These are phyloP conservation scores for Acer saccharum DNA, from an alignment of 345 rosid genomes.

Conservation along the genomic window DNA sequence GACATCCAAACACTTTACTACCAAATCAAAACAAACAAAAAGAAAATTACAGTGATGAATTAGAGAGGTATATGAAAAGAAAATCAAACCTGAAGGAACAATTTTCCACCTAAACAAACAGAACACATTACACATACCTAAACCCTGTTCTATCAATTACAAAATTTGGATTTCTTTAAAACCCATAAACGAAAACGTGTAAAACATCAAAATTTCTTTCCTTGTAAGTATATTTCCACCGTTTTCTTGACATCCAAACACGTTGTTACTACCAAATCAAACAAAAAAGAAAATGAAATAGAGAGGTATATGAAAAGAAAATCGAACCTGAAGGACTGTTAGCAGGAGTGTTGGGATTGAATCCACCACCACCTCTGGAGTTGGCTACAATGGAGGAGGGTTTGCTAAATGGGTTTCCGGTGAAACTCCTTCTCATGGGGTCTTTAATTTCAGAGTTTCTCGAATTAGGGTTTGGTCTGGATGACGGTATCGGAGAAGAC, in stretches of 20 bases:
- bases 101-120: too few species aligned
- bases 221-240: neutral
- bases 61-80: too few species aligned
- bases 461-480: slow-evolving; percentile 41
- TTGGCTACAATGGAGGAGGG: slow-evolving; percentile 46
- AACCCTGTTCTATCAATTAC: neutral
- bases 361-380: slow-evolving; percentile 32
- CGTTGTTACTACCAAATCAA: neutral
- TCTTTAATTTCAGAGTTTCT: slow-evolving; percentile 60
- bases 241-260: neutral
- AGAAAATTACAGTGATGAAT: too few species aligned
- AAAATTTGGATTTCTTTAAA: too few species aligned
- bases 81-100: slow-evolving; percentile 17
- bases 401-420: slow-evolving; percentile 54
- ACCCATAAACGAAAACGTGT: neutral
- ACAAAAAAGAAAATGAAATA: neutral
- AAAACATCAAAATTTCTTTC: neutral
- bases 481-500: slow-evolving; percentile 28
- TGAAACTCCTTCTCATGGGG: slow-evolving; percentile 71
- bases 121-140: neutral
- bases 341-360: slow-evolving; percentile 53
- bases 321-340: slow-evolving; percentile 63
- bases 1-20: too few species aligned
- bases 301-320: neutral
- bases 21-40: too few species aligned